A percentile compares a stretch with the other conserved stretches of the same genome.
phyloP scores from a whole-genome alignment of 176 grass and related monocot species.

The Elaeis guineensis region DNA sequence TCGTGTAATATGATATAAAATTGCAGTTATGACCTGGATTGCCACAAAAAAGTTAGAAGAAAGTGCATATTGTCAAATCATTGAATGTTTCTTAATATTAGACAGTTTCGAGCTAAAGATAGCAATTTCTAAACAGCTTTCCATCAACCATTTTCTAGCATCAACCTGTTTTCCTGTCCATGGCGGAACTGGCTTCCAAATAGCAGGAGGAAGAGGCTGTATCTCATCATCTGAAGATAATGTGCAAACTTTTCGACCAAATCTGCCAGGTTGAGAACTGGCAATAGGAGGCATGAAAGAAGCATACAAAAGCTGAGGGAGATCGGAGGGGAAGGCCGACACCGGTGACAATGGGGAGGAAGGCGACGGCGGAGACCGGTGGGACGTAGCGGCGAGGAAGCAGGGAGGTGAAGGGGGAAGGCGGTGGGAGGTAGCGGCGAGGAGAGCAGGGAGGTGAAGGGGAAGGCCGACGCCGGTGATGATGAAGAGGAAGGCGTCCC shows the following conservation, averaged over 20 bases:
- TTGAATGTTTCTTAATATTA: background rate
- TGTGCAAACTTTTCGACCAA: slow-evolving; percentile 49
- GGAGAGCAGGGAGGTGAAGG: too few species aligned
- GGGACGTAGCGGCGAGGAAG: too few species aligned
- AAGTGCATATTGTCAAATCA: background rate
- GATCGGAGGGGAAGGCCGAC: too few species aligned
- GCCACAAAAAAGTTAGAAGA: slow-evolving; percentile 1
- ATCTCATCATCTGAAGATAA: slow-evolving; percentile 30
- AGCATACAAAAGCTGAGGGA: slow-evolving; percentile 68
- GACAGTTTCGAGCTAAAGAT: too few species aligned
- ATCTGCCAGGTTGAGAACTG: slow-evolving; percentile 17
- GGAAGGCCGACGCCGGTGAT: too few species aligned
- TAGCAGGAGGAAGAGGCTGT: slow-evolving; percentile 50
- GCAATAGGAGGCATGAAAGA: slow-evolving; percentile 44
- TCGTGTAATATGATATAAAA: slow-evolving; percentile 79
- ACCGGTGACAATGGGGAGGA: too few species aligned
- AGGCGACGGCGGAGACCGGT: too few species aligned
- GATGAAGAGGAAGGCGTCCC: too few species aligned
- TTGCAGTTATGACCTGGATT: slow-evolving; percentile 77
- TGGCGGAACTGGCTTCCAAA: slow-evolving; percentile 49
- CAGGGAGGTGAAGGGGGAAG: too few species aligned
- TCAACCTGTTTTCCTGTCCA: slow-evolving; percentile 94
- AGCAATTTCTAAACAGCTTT: too few species aligned
- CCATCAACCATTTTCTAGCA: background rate
- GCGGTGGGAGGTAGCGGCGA: too few species aligned